A percentile compares a stretch with the other conserved stretches of the same genome.
These are phyloP conservation scores for Candida caryicola DNA, from an alignment of 805 yeast genomes.

Conservation along the genomic window DNA sequence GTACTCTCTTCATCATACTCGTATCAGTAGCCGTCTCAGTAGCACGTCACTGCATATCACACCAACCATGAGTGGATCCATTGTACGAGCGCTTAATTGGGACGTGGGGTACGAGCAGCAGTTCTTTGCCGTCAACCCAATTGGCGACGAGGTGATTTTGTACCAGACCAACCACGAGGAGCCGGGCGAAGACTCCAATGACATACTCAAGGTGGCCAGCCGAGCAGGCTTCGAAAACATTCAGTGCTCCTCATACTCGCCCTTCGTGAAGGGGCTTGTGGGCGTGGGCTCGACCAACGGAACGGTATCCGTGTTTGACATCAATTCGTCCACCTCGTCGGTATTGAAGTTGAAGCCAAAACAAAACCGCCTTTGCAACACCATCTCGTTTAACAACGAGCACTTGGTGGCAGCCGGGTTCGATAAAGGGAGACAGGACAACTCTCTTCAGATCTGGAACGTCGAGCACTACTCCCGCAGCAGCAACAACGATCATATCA, in stretches of 20 bases:
- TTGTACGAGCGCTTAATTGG: conserved; percentile 61
- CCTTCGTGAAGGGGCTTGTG: conserved; percentile 51
- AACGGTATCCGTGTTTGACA: conserved; percentile 58
- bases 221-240: conserved; percentile 66
- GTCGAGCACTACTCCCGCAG: conserved; percentile 54
- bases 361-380: conserved; percentile 71
- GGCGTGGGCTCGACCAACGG: conserved; percentile 80
- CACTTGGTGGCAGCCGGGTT: conserved; percentile 74
- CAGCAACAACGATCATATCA: conserved; percentile 47
- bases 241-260: conserved; percentile 64
- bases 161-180: conserved; percentile 50
- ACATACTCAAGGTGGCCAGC: conserved; percentile 49
- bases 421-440: conserved; percentile 74
- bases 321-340: conserved; percentile 37
- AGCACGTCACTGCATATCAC: too few species aligned
- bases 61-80: conserved; percentile 53
- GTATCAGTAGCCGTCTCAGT: too few species aligned
- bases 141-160: conserved; percentile 74
- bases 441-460: conserved; percentile 79
- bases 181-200: conserved; percentile 50
- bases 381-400: conserved; percentile 63
- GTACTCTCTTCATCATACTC: too few species aligned
- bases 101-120: conserved; percentile 53
- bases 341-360: conserved; percentile 51
- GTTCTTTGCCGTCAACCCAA: conserved; percentile 68